Conservation (phyloP, 257 asterid species). For the Nicotiana benthamiana region DNA sequence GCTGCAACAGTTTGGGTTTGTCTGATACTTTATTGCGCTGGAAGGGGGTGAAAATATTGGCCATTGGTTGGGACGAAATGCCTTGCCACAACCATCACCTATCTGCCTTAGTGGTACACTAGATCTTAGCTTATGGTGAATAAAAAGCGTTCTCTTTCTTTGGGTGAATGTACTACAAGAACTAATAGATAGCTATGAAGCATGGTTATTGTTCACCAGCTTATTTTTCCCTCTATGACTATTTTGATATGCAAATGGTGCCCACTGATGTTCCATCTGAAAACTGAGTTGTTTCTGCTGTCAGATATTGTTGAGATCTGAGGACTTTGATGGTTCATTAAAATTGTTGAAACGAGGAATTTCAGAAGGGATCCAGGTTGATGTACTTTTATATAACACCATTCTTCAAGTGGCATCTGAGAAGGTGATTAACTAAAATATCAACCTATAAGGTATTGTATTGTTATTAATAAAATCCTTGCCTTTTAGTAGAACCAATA, state of each 20-base stretch:
- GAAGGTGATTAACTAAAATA: slow-evolving; percentile 36
- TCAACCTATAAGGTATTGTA: background rate
- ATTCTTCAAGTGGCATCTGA: slow-evolving; percentile 53
- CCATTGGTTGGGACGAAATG: background rate
- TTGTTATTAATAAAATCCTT: background rate
- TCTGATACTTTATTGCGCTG: background rate
- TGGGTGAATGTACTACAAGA: background rate
- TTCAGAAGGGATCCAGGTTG: slow-evolving; percentile 54
- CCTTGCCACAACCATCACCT: background rate
- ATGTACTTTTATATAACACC: slow-evolving; percentile 51
- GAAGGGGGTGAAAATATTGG: background rate
- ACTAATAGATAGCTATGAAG: background rate
- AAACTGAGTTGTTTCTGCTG: background rate
- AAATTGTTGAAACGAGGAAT: slow-evolving; percentile 36
- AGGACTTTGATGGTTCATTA: slow-evolving; percentile 49
- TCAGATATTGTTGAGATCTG: slow-evolving; percentile 45
- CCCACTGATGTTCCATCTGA: background rate
- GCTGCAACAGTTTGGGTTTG: background rate
- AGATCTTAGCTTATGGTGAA: background rate
- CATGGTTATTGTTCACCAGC: background rate
- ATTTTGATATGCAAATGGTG: background rate
- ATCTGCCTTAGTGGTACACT: background rate
- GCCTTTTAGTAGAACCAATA: too few species aligned
- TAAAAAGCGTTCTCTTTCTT: background rate
- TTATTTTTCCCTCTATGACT: background rate